Conservation (phyloP, 2,329 filamentous ascomycete species). For the Cladosporium sp. region DNA sequence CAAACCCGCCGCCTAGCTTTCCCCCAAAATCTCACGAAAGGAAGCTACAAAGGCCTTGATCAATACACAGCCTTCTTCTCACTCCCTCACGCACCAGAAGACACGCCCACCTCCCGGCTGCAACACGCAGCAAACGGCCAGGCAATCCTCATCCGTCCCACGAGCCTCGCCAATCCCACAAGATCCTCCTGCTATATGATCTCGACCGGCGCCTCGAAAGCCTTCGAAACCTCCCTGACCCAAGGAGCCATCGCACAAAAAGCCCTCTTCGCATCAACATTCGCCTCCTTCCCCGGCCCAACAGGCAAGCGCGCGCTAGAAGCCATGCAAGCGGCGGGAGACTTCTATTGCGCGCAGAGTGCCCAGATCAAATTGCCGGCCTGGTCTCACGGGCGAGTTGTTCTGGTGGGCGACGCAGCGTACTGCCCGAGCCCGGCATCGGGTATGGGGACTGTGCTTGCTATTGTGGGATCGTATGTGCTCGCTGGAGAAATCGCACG, state of each 20-base stretch:
- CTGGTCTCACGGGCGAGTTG: slow-evolving; percentile 30
- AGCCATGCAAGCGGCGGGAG: slow-evolving; percentile 25
- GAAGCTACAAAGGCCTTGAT: slow-evolving; percentile 16
- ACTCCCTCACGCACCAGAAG: slow-evolving; percentile 16
- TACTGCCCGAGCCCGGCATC: slow-evolving; percentile 33
- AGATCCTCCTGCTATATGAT: slow-evolving; percentile 7
- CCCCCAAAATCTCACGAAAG: slow-evolving; percentile 18
- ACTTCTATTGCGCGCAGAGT: slow-evolving; percentile 30
- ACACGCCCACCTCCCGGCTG: slow-evolving; percentile 17
- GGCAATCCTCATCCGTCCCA: slow-evolving; percentile 19
- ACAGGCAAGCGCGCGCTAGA: slow-evolving; percentile 22
- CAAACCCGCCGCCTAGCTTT: slow-evolving; percentile 24
- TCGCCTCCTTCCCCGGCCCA: slow-evolving; percentile 22
- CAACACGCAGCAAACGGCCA: slow-evolving; percentile 18
- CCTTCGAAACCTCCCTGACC: neutral
- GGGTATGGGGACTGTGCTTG: slow-evolving; percentile 30
- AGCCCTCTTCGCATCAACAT: slow-evolving; percentile 23
- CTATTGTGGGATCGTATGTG: slow-evolving; percentile 37
- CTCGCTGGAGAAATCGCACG: slow-evolving; percentile 33
- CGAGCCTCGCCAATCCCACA: neutral
- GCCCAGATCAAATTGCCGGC: slow-evolving; percentile 27
- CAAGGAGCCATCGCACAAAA: slow-evolving; percentile 21
- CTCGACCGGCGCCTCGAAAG: neutral
- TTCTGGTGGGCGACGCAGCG: slow-evolving; percentile 36
- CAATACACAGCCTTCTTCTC: slow-evolving; percentile 26